These are phyloP conservation scores for Acrodontium crateriforme DNA, from an alignment of 2,329 filamentous ascomycete genomes.

Conservation along the genomic window DNA sequence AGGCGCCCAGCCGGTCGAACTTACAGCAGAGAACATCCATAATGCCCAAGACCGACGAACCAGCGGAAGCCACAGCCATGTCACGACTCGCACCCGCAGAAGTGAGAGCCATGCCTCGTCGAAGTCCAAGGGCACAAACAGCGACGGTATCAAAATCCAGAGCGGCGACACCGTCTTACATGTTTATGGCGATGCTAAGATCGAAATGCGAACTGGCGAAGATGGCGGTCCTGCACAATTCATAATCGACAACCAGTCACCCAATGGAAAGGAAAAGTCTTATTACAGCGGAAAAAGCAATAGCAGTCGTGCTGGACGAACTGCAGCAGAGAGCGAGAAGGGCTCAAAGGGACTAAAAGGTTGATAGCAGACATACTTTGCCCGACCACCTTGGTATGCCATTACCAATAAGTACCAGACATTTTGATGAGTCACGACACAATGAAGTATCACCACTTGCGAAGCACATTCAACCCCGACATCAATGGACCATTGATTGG, in stretches of 20 bases:
- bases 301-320: too few relatives aligned
- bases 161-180: conserved; percentile 15
- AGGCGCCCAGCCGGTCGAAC: conserved; percentile 9
- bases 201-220: conserved; percentile 13
- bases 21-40: conserved; percentile 19
- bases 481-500: too few relatives aligned
- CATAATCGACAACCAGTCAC: conserved; percentile 9
- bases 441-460: too few relatives aligned
- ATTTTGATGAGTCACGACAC: too few relatives aligned
- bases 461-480: too few relatives aligned
- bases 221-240: conserved; percentile 12
- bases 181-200: conserved; percentile 14
- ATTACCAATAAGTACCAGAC: too few relatives aligned
- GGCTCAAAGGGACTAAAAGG: too few relatives aligned
- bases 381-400: too few relatives aligned
- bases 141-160: conserved; percentile 14
- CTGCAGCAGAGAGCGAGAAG: too few relatives aligned
- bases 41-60: conserved; percentile 8
- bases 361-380: too few relatives aligned
- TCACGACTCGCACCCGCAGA: conserved; percentile 14
- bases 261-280: conserved; percentile 10
- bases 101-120: conserved; percentile 11
- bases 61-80: conserved; percentile 12
- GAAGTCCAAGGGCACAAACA: too few relatives aligned
- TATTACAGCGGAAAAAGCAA: conserved; percentile 11